Evolutionary conservation across 2,329 filamentous ascomycete species (phyloP).

Genomic region (Exutisphaerella laricina): DNA sequence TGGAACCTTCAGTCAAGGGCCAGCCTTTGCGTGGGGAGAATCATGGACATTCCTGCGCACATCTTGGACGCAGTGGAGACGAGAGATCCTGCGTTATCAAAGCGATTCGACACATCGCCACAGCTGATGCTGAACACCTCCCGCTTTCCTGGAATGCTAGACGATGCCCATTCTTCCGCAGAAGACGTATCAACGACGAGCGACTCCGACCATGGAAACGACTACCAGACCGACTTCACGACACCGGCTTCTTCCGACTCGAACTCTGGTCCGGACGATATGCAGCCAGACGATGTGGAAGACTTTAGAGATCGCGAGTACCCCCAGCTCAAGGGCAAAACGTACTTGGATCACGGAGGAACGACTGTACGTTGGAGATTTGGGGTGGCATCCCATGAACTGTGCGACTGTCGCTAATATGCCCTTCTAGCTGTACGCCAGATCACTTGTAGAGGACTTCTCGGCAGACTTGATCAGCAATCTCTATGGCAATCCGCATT

Average conservation of each 20-base stretch:
- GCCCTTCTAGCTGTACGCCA: constrained; percentile 49
- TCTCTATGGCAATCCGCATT: constrained; percentile 66
- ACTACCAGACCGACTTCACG: constrained; percentile 34
- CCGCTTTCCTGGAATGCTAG: constrained; percentile 14
- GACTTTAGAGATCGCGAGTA: constrained; percentile 38
- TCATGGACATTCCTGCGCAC: constrained; percentile 25
- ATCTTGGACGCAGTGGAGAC: constrained; percentile 21
- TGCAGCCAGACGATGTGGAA: constrained; percentile 36
- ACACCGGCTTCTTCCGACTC: constrained; percentile 31
- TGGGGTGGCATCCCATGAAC: neutral
- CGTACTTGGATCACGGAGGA: constrained; percentile 36
- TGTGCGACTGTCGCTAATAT: neutral
- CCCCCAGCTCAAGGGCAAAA: constrained; percentile 43
- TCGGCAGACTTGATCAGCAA: constrained; percentile 50
- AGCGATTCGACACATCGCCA: constrained; percentile 12
- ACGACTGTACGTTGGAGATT: constrained; percentile 34
- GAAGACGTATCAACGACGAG: constrained; percentile 32
- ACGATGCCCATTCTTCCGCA: constrained; percentile 24
- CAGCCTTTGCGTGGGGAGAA: neutral
- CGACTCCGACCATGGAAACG: constrained; percentile 30
- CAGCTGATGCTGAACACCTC: constrained; percentile 15
- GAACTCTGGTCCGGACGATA: constrained; percentile 25
- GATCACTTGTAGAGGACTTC: constrained; percentile 53
- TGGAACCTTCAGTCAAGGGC: constrained; percentile 1
- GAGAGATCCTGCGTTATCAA: constrained; percentile 12